A percentile compares a stretch with the other conserved stretches of the same genome.
Conservation (phyloP, 331 rosid species). For the Acacia pycnantha region DNA sequence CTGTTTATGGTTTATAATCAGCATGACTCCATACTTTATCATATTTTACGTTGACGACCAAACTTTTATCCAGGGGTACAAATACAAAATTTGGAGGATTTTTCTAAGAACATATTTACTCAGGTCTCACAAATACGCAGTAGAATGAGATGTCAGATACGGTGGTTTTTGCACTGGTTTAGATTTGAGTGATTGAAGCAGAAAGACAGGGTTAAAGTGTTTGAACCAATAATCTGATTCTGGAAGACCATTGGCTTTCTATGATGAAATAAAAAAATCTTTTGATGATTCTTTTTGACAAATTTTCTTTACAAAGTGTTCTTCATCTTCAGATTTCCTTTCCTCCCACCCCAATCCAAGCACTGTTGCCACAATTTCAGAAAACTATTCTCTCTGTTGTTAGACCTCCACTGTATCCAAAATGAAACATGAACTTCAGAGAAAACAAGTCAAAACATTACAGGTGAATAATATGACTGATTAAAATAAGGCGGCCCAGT, state of each 20-base stretch:
- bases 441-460: slow-evolving; percentile 2
- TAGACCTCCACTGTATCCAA: background rate
- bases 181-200: background rate
- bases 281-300: background rate
- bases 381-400: background rate
- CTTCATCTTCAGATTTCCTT: background rate
- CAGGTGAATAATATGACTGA: background rate
- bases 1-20: no score
- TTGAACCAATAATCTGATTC: background rate
- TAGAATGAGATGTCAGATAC: background rate
- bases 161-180: background rate
- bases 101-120: background rate
- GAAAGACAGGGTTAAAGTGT: background rate
- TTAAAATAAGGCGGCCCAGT: no score
- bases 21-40: no score
- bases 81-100: background rate
- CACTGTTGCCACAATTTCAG: background rate
- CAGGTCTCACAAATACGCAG: background rate
- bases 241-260: background rate
- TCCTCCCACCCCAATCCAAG: background rate
- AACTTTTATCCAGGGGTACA: background rate
- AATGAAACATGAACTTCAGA: background rate
- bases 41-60: no score
- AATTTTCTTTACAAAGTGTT: no score
- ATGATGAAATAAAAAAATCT: background rate